These are phyloP conservation scores for Tetraselmis striata DNA, from an alignment of 139 green algal species.

Conservation along the genomic window DNA sequence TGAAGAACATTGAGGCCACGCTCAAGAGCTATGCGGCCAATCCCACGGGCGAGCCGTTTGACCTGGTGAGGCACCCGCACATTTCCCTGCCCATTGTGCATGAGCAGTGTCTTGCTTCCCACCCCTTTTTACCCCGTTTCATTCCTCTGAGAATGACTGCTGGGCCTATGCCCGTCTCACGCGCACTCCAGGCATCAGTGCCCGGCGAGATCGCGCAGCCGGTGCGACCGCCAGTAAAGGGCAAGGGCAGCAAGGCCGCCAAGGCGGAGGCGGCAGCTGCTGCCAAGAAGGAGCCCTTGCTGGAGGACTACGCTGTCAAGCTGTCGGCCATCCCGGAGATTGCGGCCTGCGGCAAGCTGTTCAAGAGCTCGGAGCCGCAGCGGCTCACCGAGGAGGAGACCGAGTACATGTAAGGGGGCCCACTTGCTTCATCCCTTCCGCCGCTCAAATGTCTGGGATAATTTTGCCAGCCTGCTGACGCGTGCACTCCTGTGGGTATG, in stretches of 20 bases:
- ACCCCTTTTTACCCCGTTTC: no score
- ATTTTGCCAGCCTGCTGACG: not conserved
- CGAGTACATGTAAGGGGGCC: conserved; percentile 57
- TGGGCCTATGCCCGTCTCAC: no score
- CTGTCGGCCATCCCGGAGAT: conserved; percentile 71
- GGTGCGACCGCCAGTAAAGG: conserved; percentile 9
- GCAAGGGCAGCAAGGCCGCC: not conserved
- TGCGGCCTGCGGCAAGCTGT: conserved; percentile 70
- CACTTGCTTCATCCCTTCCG: not conserved
- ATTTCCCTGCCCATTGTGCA: no score
- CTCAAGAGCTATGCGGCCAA: conserved; percentile 73
- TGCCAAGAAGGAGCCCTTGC: conserved; percentile 24
- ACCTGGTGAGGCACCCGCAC: conserved; percentile 72
- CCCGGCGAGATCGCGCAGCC: conserved; percentile 3
- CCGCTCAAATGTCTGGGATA: not conserved
- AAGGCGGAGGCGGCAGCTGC: conserved; percentile 12
- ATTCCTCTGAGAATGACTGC: no score
- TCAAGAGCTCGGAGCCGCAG: conserved; percentile 73
- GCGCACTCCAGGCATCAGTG: conserved; percentile 18
- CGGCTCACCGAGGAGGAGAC: conserved; percentile 89
- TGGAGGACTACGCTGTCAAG: conserved; percentile 35
- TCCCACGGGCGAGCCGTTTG: conserved; percentile 56
- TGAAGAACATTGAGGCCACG: conserved; percentile 69
- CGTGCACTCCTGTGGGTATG: not conserved
- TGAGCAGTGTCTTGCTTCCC: no score